Conservation (phyloP, 2,329 filamentous ascomycete genomes). For the Talaromyces marneffei region DNA sequence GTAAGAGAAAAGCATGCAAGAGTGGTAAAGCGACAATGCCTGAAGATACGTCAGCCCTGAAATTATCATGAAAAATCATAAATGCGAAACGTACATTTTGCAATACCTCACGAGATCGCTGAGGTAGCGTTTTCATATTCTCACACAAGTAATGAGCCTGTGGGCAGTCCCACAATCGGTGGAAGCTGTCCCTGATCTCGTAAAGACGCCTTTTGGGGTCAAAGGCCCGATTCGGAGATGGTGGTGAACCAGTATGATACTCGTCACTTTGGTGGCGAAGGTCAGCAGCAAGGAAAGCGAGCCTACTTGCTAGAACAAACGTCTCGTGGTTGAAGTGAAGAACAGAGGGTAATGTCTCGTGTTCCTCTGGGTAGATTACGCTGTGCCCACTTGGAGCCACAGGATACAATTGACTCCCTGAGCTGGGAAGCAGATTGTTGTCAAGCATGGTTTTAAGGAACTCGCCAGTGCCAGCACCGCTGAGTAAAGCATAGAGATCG, state of each 20-base stretch:
- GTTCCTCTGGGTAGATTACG: slow-evolving; percentile 33
- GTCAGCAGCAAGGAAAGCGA: slow-evolving; percentile 40
- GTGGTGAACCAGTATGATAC: neutral
- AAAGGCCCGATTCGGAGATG: neutral
- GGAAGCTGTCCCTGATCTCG: slow-evolving; percentile 33
- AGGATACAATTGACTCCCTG: slow-evolving; percentile 34
- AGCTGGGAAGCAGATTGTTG: slow-evolving; percentile 44
- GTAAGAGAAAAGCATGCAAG: slow-evolving; percentile 48
- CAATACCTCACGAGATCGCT: slow-evolving; percentile 33
- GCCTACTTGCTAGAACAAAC: slow-evolving; percentile 39
- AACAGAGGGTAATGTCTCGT: slow-evolving; percentile 34
- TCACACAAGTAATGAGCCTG: slow-evolving; percentile 32
- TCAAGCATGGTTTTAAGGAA: slow-evolving; percentile 46
- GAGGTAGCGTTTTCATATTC: slow-evolving; percentile 32
- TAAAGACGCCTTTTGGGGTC: slow-evolving; percentile 26
- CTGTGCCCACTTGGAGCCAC: slow-evolving; percentile 30
- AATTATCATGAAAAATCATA: neutral
- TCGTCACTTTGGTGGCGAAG: slow-evolving; percentile 33
- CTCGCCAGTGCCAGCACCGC: slow-evolving; percentile 47
- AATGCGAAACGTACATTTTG: slow-evolving; percentile 38
- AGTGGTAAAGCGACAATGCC: slow-evolving; percentile 45
- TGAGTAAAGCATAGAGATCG: slow-evolving; percentile 52
- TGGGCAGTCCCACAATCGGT: slow-evolving; percentile 34
- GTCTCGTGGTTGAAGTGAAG: slow-evolving; percentile 44
- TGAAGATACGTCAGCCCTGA: slow-evolving; percentile 19